These are phyloP conservation scores for Casaregolazyma suthepensis DNA, from an alignment of 1,139 yeast genomes.

Conservation along the genomic window DNA sequence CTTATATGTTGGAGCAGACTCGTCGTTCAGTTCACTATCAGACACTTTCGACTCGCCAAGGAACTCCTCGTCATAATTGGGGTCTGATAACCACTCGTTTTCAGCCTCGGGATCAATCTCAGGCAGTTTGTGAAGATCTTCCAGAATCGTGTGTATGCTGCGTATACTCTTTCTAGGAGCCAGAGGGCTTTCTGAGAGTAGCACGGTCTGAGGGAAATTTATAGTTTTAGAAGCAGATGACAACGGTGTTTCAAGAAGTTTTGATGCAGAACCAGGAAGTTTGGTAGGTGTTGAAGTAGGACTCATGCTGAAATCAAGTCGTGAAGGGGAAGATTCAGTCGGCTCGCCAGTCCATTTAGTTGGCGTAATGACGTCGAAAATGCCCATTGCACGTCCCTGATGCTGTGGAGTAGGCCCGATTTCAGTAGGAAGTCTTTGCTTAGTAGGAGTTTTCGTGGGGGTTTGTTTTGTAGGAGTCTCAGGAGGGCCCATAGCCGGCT, in stretches of 20 bases:
- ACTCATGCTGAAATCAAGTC: not conserved
- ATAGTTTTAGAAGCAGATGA: conserved; percentile 27
- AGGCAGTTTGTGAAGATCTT: conserved; percentile 33
- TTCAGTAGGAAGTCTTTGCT: conserved; percentile 27
- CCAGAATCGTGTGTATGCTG: conserved; percentile 37
- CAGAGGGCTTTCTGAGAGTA: conserved; percentile 19
- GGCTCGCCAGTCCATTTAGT: not conserved
- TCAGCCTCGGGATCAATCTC: conserved; percentile 14
- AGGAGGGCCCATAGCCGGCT: not conserved
- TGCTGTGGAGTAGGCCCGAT: conserved; percentile 77
- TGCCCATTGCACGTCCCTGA: conserved; percentile 60
- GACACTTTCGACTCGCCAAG: conserved; percentile 14
- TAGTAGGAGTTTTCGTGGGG: conserved; percentile 13
- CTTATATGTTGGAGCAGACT: conserved; percentile 20
- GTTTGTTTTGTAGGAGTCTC: not conserved
- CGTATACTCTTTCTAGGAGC: conserved; percentile 26
- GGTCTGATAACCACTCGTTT: conserved; percentile 10
- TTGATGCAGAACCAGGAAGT: conserved; percentile 4
- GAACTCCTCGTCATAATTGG: conserved; percentile 11
- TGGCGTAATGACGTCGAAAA: conserved; percentile 53
- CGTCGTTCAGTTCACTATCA: conserved; percentile 8
- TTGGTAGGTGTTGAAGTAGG: conserved; percentile 3
- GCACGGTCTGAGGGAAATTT: conserved; percentile 10
- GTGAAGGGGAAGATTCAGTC: not conserved
- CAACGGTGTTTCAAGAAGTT: conserved; percentile 13